A percentile compares a stretch with the other conserved stretches of the same genome.
phyloP scores from a whole-genome alignment of 2,329 filamentous ascomycete genomes.

The Xylariaceae sp. region DNA sequence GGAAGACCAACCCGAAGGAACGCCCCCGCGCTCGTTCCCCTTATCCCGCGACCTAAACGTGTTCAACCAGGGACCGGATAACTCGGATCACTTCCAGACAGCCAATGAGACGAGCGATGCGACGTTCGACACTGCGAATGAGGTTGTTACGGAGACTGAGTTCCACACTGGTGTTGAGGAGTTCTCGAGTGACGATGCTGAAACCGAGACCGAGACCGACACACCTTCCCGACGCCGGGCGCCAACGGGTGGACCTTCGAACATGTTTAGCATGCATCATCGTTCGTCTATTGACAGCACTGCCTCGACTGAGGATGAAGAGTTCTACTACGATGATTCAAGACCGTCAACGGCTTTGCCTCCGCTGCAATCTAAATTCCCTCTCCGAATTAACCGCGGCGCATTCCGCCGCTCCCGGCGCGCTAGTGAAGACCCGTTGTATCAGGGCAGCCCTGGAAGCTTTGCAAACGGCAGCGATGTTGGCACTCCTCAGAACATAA shows the following conservation, averaged over 20 bases:
- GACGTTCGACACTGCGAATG: conserved; percentile 65
- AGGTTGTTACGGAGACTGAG: conserved; percentile 79
- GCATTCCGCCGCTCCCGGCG: conserved; percentile 57
- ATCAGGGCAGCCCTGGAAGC: conserved; percentile 57
- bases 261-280: conserved; percentile 20
- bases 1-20: conserved; percentile 72
- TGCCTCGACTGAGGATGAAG: conserved; percentile 74
- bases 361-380: conserved; percentile 61
- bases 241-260: conserved; percentile 21
- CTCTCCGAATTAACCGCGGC: conserved; percentile 64
- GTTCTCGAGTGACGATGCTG: conserved; percentile 64
- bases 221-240: conserved; percentile 41
- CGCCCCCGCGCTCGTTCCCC: conserved; percentile 38
- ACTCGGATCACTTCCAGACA: conserved; percentile 70
- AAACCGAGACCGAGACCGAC: conserved; percentile 74
- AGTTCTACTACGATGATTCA: conserved; percentile 50
- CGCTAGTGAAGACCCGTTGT: conserved; percentile 52
- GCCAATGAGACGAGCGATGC: conserved; percentile 69
- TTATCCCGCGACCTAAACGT: conserved; percentile 27
- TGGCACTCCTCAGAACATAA: conserved; percentile 41
- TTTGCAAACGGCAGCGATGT: conserved; percentile 45
- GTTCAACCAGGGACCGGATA: conserved; percentile 37
- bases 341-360: conserved; percentile 59
- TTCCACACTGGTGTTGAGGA: conserved; percentile 93
- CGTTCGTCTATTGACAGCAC: conserved; percentile 75